A percentile compares a stretch with the other conserved stretches of the same genome.
phyloP scores from a whole-genome alignment of 352 stramenopile genomes.

The Globisporangium splendens region DNA sequence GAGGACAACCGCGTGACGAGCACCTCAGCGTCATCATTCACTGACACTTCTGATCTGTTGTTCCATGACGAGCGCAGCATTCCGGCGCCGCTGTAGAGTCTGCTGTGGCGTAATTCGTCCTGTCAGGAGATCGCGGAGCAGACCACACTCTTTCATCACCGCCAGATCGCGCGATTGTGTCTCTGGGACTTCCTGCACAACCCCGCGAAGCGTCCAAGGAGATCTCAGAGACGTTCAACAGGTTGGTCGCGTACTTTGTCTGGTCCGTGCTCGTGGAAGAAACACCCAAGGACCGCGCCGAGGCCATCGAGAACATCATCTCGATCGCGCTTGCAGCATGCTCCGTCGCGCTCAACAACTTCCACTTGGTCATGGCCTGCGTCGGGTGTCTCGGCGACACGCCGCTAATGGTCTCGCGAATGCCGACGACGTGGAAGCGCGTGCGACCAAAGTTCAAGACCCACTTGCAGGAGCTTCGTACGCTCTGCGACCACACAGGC shows the following conservation, averaged over 20 bases:
- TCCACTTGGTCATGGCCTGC: conserved; percentile 77
- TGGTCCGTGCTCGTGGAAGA: conserved; percentile 76
- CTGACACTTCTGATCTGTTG: conserved; percentile 29
- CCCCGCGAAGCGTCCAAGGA: conserved; percentile 43
- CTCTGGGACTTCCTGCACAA: conserved; percentile 60
- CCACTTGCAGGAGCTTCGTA: conserved; percentile 52
- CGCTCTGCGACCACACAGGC: conserved; percentile 63
- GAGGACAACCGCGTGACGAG: conserved; percentile 9
- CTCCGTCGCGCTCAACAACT: conserved; percentile 53
- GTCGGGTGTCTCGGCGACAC: conserved; percentile 69
- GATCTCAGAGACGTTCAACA: conserved; percentile 62
- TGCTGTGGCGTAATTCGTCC: conserved; percentile 45
- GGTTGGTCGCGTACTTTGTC: conserved; percentile 61
- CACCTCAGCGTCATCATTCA: conserved; percentile 2
- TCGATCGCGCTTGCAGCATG: conserved; percentile 48
- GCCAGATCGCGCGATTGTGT: conserved; percentile 36
- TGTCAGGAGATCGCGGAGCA: conserved; percentile 59
- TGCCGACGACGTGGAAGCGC: conserved; percentile 71
- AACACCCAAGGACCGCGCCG: conserved; percentile 55
- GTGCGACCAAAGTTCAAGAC: conserved; percentile 66
- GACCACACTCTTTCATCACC: conserved; percentile 61
- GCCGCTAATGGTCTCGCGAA: conserved; percentile 61
- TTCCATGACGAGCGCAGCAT: conserved; percentile 36
- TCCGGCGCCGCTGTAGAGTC: conserved; percentile 32
- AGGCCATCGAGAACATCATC: conserved; percentile 73